These are phyloP conservation scores for Durotheca rogersii DNA, from an alignment of 495 filamentous ascomycete species.

Conservation along the genomic window DNA sequence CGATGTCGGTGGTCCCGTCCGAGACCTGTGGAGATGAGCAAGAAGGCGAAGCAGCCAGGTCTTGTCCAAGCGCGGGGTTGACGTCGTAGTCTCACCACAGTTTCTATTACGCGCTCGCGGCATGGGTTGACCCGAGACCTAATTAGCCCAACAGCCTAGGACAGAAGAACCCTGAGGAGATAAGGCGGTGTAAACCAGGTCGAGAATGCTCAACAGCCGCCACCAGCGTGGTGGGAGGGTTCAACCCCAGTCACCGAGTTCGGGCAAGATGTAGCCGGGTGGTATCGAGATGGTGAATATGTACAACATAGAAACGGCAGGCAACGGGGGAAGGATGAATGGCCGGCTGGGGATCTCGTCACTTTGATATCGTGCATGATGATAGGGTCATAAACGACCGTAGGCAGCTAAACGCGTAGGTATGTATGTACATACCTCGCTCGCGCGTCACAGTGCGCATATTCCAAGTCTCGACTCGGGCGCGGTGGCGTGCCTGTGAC, in stretches of 20 bases:
- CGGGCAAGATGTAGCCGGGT: too few relatives aligned
- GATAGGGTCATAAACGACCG: constrained; percentile 4
- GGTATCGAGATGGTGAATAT: too few relatives aligned
- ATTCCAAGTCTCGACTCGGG: not conserved
- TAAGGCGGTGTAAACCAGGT: constrained; percentile 5
- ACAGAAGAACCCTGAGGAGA: not conserved
- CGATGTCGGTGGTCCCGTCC: not conserved
- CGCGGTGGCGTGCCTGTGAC: constrained; percentile 21
- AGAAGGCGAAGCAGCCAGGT: not conserved
- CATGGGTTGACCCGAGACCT: not conserved
- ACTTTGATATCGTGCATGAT: constrained; percentile 4
- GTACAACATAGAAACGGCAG: not conserved
- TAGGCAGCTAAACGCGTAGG: too few relatives aligned
- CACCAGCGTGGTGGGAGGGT: not conserved
- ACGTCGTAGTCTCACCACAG: too few relatives aligned
- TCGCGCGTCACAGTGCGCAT: constrained; percentile 9
- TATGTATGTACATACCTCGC: constrained; percentile 9
- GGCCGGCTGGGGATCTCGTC: not conserved
- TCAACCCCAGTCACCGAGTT: too few relatives aligned
- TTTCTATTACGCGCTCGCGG: constrained; percentile 4
- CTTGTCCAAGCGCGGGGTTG: too few relatives aligned
- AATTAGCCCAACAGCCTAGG: not conserved
- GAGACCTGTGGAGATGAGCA: constrained; percentile 2
- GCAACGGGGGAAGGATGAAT: not conserved
- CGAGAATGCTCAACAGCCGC: not conserved